Evolutionary conservation across 139 green algal species (phyloP).

Genomic region (Microglena sp.): DNA sequence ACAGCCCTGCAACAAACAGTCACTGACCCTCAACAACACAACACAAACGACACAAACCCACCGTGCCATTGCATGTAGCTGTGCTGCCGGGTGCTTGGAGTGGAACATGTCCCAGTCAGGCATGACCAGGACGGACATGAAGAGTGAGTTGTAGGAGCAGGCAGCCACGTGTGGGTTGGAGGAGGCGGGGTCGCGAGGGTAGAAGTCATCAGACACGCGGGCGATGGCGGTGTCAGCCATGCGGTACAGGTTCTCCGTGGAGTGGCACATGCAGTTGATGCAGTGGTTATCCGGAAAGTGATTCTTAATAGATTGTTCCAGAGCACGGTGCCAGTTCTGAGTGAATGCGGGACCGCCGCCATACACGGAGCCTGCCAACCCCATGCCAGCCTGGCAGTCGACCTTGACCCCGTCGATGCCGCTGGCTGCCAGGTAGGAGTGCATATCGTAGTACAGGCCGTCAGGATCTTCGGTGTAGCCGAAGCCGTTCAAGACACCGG

Average conservation of each 20-base stretch:
- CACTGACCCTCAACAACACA: neutral
- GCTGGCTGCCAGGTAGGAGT: constrained; percentile 66
- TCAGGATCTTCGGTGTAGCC: constrained; percentile 54
- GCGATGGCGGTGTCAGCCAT: constrained; percentile 80
- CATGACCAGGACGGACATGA: constrained; percentile 58
- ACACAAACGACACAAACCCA: neutral
- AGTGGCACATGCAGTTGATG: constrained; percentile 99
- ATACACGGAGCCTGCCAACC: neutral
- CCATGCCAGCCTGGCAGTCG: constrained; percentile 25
- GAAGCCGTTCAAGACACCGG: constrained; percentile 48
- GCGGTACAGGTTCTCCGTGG: constrained; percentile 90
- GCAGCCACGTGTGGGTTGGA: constrained; percentile 80
- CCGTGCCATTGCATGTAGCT: constrained; percentile 35
- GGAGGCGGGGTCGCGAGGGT: constrained; percentile 63
- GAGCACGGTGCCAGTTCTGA: constrained; percentile 42
- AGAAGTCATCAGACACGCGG: constrained; percentile 80
- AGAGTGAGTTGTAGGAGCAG: constrained; percentile 78
- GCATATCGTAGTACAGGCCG: constrained; percentile 80
- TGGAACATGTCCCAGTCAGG: constrained; percentile 82
- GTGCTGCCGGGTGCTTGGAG: constrained; percentile 34
- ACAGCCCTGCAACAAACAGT: constrained; percentile 5
- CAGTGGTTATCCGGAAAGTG: constrained; percentile 84
- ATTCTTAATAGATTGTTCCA: constrained; percentile 62
- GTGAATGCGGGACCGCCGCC: constrained; percentile 10
- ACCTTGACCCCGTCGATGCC: constrained; percentile 75